Percentiles rank a stretch among this genome's conserved stretches.
Conservation (phyloP, 2,329 filamentous ascomycete species). For the Arthrinium phaeospermum region DNA sequence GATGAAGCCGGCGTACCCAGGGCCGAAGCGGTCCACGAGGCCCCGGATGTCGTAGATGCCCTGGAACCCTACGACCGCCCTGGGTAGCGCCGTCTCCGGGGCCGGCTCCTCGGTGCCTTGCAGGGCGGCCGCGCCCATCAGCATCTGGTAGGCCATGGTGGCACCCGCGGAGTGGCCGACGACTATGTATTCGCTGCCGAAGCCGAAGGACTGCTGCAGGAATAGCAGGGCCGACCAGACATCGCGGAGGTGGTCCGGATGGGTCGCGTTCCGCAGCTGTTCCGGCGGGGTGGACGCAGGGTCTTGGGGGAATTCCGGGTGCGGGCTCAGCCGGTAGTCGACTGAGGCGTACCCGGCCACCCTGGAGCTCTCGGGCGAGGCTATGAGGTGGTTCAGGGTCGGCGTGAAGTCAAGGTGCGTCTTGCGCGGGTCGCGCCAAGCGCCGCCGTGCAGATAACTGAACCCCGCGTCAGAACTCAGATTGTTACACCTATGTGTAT, state of each 20-base stretch:
- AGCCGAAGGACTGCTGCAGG: constrained; percentile 52
- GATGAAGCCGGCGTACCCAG: constrained; percentile 63
- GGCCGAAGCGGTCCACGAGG: constrained; percentile 52
- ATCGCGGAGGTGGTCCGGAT: constrained; percentile 68
- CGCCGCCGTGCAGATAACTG: constrained; percentile 66
- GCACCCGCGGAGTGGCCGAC: constrained; percentile 69
- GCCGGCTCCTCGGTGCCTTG: constrained; percentile 27
- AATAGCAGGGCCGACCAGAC: constrained; percentile 56
- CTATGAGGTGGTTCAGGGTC: constrained; percentile 43
- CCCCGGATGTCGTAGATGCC: constrained; percentile 71
- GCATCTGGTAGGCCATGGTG: constrained; percentile 66
- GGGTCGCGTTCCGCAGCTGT: constrained; percentile 50
- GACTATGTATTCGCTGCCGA: constrained; percentile 56
- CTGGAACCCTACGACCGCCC: constrained; percentile 63
- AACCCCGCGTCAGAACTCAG: not conserved
- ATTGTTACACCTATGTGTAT: not conserved
- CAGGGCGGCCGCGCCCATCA: constrained; percentile 49
- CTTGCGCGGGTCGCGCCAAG: constrained; percentile 64
- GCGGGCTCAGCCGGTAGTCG: constrained; percentile 67
- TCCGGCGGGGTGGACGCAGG: constrained; percentile 40
- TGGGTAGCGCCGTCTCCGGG: constrained; percentile 46
- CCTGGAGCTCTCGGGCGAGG: constrained; percentile 25
- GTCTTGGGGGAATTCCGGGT: constrained; percentile 54
- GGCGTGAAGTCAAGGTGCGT: constrained; percentile 52
- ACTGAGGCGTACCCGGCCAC: constrained; percentile 69